Evolutionary conservation across 2,329 filamentous ascomycete species (phyloP), one percentile per base, ranked within the genome.

Genomic region (Dryadomyces quercus-mongolicae): DNA sequence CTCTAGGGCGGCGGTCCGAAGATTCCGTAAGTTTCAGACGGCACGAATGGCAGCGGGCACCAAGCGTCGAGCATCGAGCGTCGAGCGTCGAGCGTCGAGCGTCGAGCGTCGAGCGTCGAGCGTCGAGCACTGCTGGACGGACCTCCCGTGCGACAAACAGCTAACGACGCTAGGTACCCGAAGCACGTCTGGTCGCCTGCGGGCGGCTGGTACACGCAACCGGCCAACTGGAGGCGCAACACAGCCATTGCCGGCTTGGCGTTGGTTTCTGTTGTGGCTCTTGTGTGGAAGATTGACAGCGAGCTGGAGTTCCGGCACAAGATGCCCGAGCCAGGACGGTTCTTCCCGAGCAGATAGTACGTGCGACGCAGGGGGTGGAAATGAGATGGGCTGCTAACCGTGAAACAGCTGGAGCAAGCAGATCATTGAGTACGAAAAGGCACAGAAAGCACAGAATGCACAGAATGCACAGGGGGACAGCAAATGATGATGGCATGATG

Each of bases 161-260:
- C 64, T 44, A 40, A 50, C 51, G 5, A 31, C 5, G 22, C 40
- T 38, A 95, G 89, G 67, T 95, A 95, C 74, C 91, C 90, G 70
- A 96, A 95, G 79, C 92, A 98, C 78, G 89, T 98, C 79, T 98
- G 93, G 93, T 97, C 93, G 66, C 93, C 93, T 58, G 78, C 92
- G 61, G 93, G 93, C 79, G 93, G 93, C 72, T 98, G 93, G 93
- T 98, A 98, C 73, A 75, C 85, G 54, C 92, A 95, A 70, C 93
- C 93, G 53, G 77, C 80, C 62, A 98, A 98, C 78, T 98, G 93
- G 93, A 93, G 86, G 70, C 74, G 75, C 65, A 98, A 98, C 76
- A 98, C 93, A 10, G 64, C 62, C 45, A 42, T 67, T 43, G 62
- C 68, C 50, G 64, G 67, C 31, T 56, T 66, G 36, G 51, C 59